phyloP scores from a whole-genome alignment of 148 eudicot genomes.

The Cornus kousa region DNA sequence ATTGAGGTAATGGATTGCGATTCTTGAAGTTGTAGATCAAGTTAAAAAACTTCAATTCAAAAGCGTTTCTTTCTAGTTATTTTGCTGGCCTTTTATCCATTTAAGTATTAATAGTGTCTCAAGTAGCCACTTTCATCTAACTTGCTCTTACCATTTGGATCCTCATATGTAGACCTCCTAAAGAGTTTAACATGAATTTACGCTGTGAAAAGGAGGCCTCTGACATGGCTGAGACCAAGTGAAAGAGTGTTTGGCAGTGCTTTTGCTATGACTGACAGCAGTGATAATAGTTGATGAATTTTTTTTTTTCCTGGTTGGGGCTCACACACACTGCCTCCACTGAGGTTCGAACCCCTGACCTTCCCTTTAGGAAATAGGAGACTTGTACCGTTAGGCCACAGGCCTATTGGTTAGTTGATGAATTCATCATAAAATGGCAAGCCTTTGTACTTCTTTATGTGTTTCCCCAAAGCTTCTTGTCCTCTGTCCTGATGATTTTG shows the following conservation, averaged over 20 bases:
- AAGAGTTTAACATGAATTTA: not conserved
- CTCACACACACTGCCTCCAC: too few relatives aligned
- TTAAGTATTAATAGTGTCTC: not conserved
- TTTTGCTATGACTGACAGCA: not conserved
- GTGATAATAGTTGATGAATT: not conserved
- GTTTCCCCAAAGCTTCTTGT: not conserved
- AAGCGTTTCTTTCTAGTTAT: not conserved
- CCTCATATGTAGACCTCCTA: not conserved
- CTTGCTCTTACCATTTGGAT: not conserved
- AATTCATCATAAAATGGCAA: too few relatives aligned
- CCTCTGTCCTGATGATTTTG: not conserved
- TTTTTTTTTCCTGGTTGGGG: too few relatives aligned
- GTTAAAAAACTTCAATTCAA: too few relatives aligned
- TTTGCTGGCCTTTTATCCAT: not conserved
- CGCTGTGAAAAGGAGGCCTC: too few relatives aligned
- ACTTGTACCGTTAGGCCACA: too few relatives aligned
- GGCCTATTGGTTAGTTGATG: too few relatives aligned
- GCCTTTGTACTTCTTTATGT: not conserved
- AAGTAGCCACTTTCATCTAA: not conserved
- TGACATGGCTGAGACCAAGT: too few relatives aligned
- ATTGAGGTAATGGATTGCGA: not conserved
- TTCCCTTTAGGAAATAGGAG: too few relatives aligned
- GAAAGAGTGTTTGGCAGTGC: too few relatives aligned
- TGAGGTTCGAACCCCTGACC: too few relatives aligned
- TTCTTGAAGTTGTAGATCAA: too few relatives aligned